Base-by-base conservation (phyloP, 176 grass and related monocot genomes). In the Canna indica region DNA sequence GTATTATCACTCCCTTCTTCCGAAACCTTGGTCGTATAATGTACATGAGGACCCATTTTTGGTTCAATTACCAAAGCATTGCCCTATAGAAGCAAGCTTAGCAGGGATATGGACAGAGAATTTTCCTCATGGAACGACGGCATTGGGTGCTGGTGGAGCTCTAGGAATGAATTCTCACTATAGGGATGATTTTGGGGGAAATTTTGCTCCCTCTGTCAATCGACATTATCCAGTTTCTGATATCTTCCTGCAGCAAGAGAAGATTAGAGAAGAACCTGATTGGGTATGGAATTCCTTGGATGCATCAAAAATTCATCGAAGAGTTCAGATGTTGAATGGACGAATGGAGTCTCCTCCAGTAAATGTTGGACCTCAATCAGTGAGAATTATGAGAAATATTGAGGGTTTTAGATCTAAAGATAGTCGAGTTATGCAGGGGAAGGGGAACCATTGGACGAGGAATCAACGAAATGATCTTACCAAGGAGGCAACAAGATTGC, bases 391-490 rank as follows among this genome's bases (percentile, higher is more conserved):
- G 15, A 54, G 48, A 12, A 77, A 60, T 22, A 14, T 69, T 7
- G 52, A 57, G 64, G 20, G 18, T 17, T 56, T 69, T 45, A 65
- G 50, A 59, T 69, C 17, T 33, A 64, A 66, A 15, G 41, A 53
- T 17, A 67, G 15, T 59, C 45, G 61, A 32, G 41, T 62, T 34
- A 32, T 64, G 39, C 64, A 67, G 35, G 75, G 48, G 42, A 77
- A 42, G 36, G 25, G 48, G 14, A 34, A 45, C 3, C 48, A 69
- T 22, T 59, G 44, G n/a, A 47, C 26, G 5, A 52, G 64, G 3
- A 77, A 44, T 8, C 33, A 59, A 44, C 22, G 16, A 13, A 7
- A 15, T 18, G 7, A 50, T 67, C 28, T 34, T 7, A 32, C 14
- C 27, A 66, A 76, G 46, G 31, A 24, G 61, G 54, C 18, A 5